Base-by-base conservation (phyloP, 176 grass and related monocot genomes). In the Ampelocalamus luodianensis region DNA sequence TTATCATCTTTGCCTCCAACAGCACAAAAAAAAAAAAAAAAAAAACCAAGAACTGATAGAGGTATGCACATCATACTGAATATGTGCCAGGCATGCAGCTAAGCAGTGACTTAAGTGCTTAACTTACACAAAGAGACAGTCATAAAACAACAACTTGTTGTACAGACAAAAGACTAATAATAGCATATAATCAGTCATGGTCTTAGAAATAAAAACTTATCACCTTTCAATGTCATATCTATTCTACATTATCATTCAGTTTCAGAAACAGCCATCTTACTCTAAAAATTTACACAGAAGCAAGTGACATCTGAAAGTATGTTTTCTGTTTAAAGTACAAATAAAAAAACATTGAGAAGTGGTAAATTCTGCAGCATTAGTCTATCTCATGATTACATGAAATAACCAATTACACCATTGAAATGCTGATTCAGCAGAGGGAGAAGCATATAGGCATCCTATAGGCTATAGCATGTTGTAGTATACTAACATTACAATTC, bases 21-120 rank as follows among this genome's bases (percentile, higher is more conserved):
- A 67, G 16, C 18, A 90, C 67, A 82, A 79, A 40, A 87, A 87
- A 83, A 60, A 79, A 40, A 87, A 87, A 83, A 60, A n/a, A 79
- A 40, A 87, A 87, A 83, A 60, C 58, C 24, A 82, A 59, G 12
- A 86, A 56, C 39, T 60, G 3, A 86, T 67, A 77, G 60, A 65
- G 23, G 54, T 37, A 55, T 32, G 4, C 24, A 53, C 9, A 44
- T 11, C 8, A 46, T 56, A 72, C 6, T n/a, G 65, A 81, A 81
- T 81, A 63, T 75, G 69, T 65, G 79, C 73, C 71, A 73, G 20
- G 26, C 72, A 73, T 40, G 66, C 42, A 81, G 9, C 46, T 56
- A 81, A 85, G 76, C 51, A 68, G n/a, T 64, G 50, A 17, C 27
- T 62, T 3, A 77, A 69, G 39, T 44, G 71, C 34, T 81, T 81